Evolutionary conservation across 2,329 filamentous ascomycete genomes (phyloP).

Genomic region (Cytospora piceae): DNA sequence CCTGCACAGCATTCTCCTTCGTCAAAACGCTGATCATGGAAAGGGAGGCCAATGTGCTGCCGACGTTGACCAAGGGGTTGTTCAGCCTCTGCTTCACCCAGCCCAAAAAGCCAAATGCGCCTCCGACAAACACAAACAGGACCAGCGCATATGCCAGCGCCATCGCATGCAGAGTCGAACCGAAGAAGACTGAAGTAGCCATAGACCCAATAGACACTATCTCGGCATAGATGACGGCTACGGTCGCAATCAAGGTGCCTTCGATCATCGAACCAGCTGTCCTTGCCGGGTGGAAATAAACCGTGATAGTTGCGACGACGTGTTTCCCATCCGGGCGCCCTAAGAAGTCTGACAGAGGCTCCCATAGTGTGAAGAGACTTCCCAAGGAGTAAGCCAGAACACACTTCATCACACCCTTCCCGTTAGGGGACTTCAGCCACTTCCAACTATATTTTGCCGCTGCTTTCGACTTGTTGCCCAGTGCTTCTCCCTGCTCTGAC

Average conservation of each 20-base stretch:
- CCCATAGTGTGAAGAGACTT: slow-evolving; percentile 83
- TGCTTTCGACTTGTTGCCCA: slow-evolving; percentile 44
- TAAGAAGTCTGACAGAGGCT: slow-evolving; percentile 71
- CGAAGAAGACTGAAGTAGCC: slow-evolving; percentile 83
- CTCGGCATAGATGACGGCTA: slow-evolving; percentile 78
- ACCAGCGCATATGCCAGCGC: slow-evolving; percentile 78
- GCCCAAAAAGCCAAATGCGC: slow-evolving; percentile 82
- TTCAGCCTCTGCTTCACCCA: slow-evolving; percentile 84
- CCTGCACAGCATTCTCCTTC: slow-evolving; percentile 86
- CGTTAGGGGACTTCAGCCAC: slow-evolving; percentile 73
- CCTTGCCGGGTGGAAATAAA: slow-evolving; percentile 91
- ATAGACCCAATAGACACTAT: slow-evolving; percentile 82
- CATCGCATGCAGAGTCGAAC: slow-evolving; percentile 66
- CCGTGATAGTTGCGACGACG: slow-evolving; percentile 88
- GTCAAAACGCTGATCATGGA: slow-evolving; percentile 89
- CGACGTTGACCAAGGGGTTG: slow-evolving; percentile 80
- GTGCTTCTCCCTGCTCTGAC: slow-evolving; percentile 41
- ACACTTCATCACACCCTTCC: slow-evolving; percentile 85
- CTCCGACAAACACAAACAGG: slow-evolving; percentile 81
- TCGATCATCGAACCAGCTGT: slow-evolving; percentile 89
- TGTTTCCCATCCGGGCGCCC: slow-evolving; percentile 91
- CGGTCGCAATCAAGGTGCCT: slow-evolving; percentile 74
- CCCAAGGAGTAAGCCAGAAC: slow-evolving; percentile 87
- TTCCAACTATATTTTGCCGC: slow-evolving; percentile 49
- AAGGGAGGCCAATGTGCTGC: slow-evolving; percentile 82